These are phyloP conservation scores for Mycosarcoma maydis DNA, from an alignment of 1,284 basidiomycete genomes.

Conservation along the genomic window DNA sequence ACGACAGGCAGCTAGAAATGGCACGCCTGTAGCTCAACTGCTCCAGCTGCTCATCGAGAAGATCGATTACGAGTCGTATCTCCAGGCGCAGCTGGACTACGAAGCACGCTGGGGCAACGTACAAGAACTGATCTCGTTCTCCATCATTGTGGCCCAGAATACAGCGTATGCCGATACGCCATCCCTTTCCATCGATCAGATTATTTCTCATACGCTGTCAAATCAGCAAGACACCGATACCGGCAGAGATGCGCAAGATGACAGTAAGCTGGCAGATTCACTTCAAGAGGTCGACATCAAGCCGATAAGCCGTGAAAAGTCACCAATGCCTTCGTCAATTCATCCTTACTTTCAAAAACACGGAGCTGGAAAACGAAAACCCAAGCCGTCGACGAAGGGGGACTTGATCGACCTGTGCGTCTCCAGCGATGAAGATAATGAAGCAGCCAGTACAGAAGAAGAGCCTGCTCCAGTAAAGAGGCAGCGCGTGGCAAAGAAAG, in stretches of 20 bases:
- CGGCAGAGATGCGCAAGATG: constrained; percentile 2
- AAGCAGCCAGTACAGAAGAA: background rate
- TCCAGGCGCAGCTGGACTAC: constrained; percentile 77
- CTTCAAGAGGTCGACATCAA: constrained; percentile 67
- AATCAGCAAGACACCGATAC: constrained; percentile 19
- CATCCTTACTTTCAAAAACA: constrained; percentile 24
- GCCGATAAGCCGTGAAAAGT: background rate
- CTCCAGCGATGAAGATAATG: constrained; percentile 20
- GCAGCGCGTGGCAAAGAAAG: constrained; percentile 9
- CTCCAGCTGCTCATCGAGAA: constrained; percentile 74
- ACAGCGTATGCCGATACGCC: constrained; percentile 3
- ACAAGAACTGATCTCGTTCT: constrained; percentile 75
- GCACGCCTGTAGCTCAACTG: constrained; percentile 75
- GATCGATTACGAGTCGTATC: constrained; percentile 76
- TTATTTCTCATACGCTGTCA: constrained; percentile 33
- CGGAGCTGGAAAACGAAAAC: background rate
- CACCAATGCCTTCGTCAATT: background rate
- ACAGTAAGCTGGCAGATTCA: constrained; percentile 28
- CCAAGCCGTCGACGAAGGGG: constrained; percentile 4
- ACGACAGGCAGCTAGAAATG: constrained; percentile 73
- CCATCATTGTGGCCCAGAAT: constrained; percentile 41
- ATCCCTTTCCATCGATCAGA: constrained; percentile 20
- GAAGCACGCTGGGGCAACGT: constrained; percentile 86
- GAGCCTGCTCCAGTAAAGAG: constrained; percentile 16
- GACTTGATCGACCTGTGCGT: constrained; percentile 40